Base-by-base conservation (phyloP, 768 basidiomycete species). In the Dentipellis fragilis region DNA sequence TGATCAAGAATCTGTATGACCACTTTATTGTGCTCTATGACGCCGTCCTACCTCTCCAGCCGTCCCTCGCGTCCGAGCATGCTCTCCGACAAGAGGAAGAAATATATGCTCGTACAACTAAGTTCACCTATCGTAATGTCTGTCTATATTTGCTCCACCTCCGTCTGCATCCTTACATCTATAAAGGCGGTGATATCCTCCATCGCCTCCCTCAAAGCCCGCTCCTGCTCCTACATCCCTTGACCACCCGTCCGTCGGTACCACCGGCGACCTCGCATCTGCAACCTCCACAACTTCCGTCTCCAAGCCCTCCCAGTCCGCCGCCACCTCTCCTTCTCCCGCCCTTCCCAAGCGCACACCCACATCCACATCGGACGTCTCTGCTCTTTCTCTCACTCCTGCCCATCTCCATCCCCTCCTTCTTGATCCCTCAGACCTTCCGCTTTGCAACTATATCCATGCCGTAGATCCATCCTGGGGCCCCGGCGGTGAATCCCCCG, bases 101-200 rank as follows among this genome's bases (percentile, higher is more conserved):
- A 57, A 76, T 92, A 0, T 93, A 92, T 69, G 74, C 73, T 22
- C 82, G 80, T 58, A 80, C 87, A 0, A 85, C 75, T 52, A 91
- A 89, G 68, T 67, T 80, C 49, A 90, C 90, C 0, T 95, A 95
- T 68, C 86, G 90, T 51, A 87, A 87, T 72, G 89, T 89, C 65
- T 23, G 7, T 45, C 49, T 52, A 19, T 10, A 38, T 47, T 36
- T 49, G 34, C 49, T 38, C 54, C 23, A 52, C 42, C 52, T 57
- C 65, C 49, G 67, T 58, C 52, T 58, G 14, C 56, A 42, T 49
- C 46, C 29, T 54, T 46, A 38, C 59, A 17, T 48, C 52, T 40
- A 55, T 38, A 58, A 8, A 81, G 80, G 78, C 78, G 8, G 70
- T 80, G 42, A 81, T 81, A 49, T 71, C 70, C 34, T 73, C 75